A percentile compares a stretch with the other conserved stretches of the same genome.
These are phyloP conservation scores for Mimosa bimucronata DNA, from an alignment of 306 rosid species.

Conservation along the genomic window DNA sequence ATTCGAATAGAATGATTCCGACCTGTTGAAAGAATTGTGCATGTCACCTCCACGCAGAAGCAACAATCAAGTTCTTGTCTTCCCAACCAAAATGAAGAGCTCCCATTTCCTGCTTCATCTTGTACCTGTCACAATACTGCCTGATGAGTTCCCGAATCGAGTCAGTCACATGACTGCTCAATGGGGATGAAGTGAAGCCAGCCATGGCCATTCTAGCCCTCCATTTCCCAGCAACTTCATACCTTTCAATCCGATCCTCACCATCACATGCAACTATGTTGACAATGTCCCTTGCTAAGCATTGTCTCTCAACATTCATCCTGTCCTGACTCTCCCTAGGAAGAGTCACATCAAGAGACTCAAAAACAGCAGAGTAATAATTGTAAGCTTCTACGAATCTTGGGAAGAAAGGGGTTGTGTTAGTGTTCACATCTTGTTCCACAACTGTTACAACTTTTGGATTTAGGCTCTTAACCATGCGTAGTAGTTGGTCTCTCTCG, in stretches of 20 bases:
- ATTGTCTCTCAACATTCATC: conserved; percentile 87
- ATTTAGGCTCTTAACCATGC: conserved; percentile 80
- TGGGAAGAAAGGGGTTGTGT: conserved; percentile 79
- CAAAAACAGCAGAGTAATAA: conserved; percentile 84
- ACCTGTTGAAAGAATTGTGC: conserved; percentile 15
- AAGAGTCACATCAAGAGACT: conserved; percentile 88
- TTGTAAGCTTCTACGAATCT: conserved; percentile 76
- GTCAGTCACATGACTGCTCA: conserved; percentile 51
- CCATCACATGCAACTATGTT: conserved; percentile 91
- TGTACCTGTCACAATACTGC: conserved; percentile 75
- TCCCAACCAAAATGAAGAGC: conserved; percentile 92
- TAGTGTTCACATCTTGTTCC: conserved; percentile 93
- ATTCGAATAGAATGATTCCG: conserved; percentile 27
- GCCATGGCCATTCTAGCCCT: conserved; percentile 94
- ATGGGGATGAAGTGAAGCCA: conserved; percentile 70
- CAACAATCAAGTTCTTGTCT: conserved; percentile 78
- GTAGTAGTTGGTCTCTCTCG: conserved; percentile 83
- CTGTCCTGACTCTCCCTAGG: conserved; percentile 93
- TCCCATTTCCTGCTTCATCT: conserved; percentile 74
- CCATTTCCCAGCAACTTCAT: conserved; percentile 96
- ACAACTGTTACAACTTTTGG: conserved; percentile 94
- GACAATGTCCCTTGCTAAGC: conserved; percentile 89
- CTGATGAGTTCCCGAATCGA: conserved; percentile 57
- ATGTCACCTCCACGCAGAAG: conserved; percentile 89
- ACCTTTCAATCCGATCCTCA: conserved; percentile 88